phyloP scores from a whole-genome alignment of 1,284 basidiomycete species.

The Athelia sp. region DNA sequence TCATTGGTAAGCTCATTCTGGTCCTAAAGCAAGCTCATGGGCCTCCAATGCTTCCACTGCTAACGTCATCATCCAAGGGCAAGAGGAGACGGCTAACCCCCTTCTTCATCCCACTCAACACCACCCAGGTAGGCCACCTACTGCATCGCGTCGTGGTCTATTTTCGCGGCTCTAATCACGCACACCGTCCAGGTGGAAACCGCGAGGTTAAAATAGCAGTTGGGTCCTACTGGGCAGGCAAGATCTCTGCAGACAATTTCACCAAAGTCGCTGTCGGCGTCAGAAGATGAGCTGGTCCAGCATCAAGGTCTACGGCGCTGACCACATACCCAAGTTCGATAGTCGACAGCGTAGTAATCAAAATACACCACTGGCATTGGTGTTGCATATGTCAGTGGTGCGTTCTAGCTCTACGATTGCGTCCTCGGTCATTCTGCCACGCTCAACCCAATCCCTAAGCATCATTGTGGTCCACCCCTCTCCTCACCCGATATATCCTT shows the following conservation, averaged over 20 bases:
- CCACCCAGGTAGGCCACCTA: constrained; percentile 54
- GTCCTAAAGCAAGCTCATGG: too few species aligned
- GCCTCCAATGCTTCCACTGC: too few species aligned
- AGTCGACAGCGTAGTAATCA: constrained; percentile 6
- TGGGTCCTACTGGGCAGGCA: constrained; percentile 97
- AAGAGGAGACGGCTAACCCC: too few species aligned
- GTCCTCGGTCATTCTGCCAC: constrained; percentile 96
- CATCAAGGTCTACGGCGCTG: constrained; percentile 87
- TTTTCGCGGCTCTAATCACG: constrained; percentile 1
- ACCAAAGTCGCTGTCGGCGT: constrained; percentile 86
- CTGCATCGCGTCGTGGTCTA: constrained; percentile 2
- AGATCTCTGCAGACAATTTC: constrained; percentile 86
- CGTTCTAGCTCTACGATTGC: constrained; percentile 98
- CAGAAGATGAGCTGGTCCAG: constrained; percentile 87
- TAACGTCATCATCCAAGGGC: too few species aligned
- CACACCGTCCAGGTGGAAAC: constrained; percentile 68
- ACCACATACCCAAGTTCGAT: constrained; percentile 86
- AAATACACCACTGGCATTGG: constrained; percentile 10
- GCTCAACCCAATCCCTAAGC: constrained; percentile 96
- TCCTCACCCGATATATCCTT: constrained; percentile 95
- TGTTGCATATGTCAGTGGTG: constrained; percentile 69
- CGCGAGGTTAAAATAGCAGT: constrained; percentile 99
- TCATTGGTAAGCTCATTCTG: too few species aligned
- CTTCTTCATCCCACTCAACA: too few species aligned
- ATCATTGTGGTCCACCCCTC: constrained; percentile 86